Base-by-base conservation (phyloP, 768 basidiomycete species). In the Termitomyces sp. region DNA sequence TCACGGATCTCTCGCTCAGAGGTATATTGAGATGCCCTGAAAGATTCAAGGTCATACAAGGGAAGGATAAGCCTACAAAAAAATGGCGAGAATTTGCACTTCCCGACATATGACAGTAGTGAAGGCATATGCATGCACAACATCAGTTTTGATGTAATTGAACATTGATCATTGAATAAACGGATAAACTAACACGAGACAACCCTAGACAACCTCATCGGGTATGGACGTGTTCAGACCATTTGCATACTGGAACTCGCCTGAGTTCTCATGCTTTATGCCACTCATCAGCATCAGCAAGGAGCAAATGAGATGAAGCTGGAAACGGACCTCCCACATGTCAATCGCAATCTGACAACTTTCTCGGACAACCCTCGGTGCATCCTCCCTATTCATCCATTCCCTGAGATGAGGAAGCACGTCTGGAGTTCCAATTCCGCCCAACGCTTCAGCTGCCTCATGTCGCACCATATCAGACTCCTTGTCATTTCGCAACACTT, bases 401-500 rank as follows among this genome's bases (percentile, higher is more conserved):
- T 94, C 89, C 61, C 85, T 83, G 37, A 99, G 74, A 60, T 94
- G 80, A 1, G 89, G 87, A 34, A 98, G 77, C 3, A 97, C 94
- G 53, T 96, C 94, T 0, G 92, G 91, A 2, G 89, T 93, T 27
- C 88, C 95, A 55, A 99, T 98, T 5, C 96, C 93, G n/a, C 97
- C 97, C 0, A 99, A 80, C 7, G 97, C 97, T 71, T 99, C 97
- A 3, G 97, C 97, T 25, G 96, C 97, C 71, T 99, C 97, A 63
- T 99, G 97, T 32, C 97, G 84, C 10, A 99, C 97, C 96, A 99
- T 98, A 55, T 94, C 93, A 11, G 87, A 87, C 70, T 98, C 97
- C 1, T 73, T 67, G 2, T 68, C 54, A 61, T 94, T 74, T 61
- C 82, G 76, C n/a, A 99, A 77, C 28, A 96, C 91, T 39, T 80